Evolutionary conservation across 352 stramenopile species (phyloP), one percentile per base, ranked within the genome.

Genomic region (Globisporangium solare): DNA sequence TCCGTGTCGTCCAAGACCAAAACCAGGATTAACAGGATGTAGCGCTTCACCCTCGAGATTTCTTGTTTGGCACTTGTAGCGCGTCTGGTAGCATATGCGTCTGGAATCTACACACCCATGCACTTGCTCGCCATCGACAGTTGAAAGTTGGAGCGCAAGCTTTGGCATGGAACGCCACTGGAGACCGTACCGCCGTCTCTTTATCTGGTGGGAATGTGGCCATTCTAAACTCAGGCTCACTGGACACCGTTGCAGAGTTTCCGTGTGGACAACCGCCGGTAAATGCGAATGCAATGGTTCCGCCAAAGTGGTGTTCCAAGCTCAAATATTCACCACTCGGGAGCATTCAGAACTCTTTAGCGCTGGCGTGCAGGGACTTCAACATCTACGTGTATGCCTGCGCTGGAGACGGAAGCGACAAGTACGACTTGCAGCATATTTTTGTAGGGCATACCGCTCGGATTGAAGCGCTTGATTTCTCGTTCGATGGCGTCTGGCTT

Each of bases 381-480:
- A 79, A 74, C 24, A 73, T 96, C 17, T 94, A 94, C 64, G 67
- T 96, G 7, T 92, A 92, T 51, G 17, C 54, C 7, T 54, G 31
- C 15, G 13, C n/a, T 12, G 27, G 50, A 50, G 21, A 2, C 49
- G 52, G 22, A 48, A 53, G 18, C 20, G 67, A 78, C 21, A 60
- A 41, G 3, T 79, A 76, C 52, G 74, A 83, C 12, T 53, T 87
- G 47, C 45, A 65, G 2, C 68, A 88, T 41, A 73, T 71, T 8
- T 89, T 92, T 59, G 64, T 74, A 1, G 83, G 82, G 0, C 86
- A 94, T 48, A 89, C 79, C 0, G 68, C 70, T 2, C 79, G 66
- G 37, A 71, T 96, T 15, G 57, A 64, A 1, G 61, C 86, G 31
- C 61, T 95, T 2, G 86, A 95, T 50, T 96, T 89, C 41, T 86